Conservation (phyloP, 2,329 filamentous ascomycete species). For the Xylaria digitata region DNA sequence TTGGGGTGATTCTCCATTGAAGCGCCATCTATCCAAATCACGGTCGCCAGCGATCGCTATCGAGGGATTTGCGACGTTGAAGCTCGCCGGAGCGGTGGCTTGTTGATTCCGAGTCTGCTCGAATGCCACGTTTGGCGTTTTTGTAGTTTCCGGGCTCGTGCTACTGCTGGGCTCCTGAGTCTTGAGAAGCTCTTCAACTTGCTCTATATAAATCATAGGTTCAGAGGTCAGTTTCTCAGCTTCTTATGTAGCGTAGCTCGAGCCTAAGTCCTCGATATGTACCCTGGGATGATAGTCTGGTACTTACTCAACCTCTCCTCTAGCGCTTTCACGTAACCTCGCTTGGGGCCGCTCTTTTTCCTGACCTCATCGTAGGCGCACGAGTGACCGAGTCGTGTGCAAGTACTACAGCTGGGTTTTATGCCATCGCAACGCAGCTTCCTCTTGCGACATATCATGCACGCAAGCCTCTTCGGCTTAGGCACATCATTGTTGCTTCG, state of each 20-base stretch:
- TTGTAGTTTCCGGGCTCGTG: constrained; percentile 52
- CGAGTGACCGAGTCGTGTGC: constrained; percentile 83
- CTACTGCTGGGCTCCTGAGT: constrained; percentile 70
- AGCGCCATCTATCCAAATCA: constrained; percentile 67
- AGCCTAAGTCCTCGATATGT: constrained; percentile 3
- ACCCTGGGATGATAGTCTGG: not conserved
- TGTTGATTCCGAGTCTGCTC: constrained; percentile 51
- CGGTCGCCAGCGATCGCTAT: constrained; percentile 60
- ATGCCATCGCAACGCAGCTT: constrained; percentile 91
- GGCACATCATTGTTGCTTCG: constrained; percentile 70
- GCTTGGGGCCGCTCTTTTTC: constrained; percentile 93
- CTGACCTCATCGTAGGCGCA: constrained; percentile 93
- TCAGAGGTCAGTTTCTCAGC: constrained; percentile 33
- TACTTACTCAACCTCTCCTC: constrained; percentile 89
- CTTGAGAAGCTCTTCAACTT: constrained; percentile 92
- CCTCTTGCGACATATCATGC: constrained; percentile 90
- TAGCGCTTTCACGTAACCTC: constrained; percentile 92
- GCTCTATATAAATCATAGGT: constrained; percentile 66
- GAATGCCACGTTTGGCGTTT: constrained; percentile 50
- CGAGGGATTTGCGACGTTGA: constrained; percentile 58
- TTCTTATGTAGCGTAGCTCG: not conserved
- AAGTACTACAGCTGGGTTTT: constrained; percentile 88
- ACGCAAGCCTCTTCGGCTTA: constrained; percentile 92
- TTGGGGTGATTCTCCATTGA: constrained; percentile 64
- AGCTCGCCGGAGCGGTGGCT: constrained; percentile 52